phyloP scores from a whole-genome alignment of 768 basidiomycete species.

The Rubroboletus satanas region DNA sequence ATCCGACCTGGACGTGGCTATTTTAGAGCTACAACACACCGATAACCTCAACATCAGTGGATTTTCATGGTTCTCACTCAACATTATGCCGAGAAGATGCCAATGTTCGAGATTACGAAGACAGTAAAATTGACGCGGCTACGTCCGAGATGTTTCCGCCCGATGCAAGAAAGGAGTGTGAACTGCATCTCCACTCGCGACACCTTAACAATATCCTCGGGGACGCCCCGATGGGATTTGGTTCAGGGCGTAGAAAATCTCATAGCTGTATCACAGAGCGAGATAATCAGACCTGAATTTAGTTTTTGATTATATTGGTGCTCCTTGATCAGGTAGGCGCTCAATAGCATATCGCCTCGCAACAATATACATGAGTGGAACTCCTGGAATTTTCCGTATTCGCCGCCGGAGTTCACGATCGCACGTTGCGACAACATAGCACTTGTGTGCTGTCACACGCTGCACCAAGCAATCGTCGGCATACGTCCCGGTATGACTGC shows the following conservation, averaged over 20 bases:
- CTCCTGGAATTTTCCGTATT: constrained; percentile 88
- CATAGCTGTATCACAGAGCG: neutral
- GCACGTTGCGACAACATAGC: constrained; percentile 96
- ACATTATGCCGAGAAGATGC: neutral
- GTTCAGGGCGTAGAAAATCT: neutral
- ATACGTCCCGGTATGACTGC: constrained; percentile 94
- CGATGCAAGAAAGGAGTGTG: neutral
- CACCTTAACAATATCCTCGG: neutral
- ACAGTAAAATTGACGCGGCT: neutral
- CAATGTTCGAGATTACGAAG: neutral
- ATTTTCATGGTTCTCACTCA: neutral
- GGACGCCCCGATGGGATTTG: neutral
- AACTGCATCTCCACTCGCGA: neutral
- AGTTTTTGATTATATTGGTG: constrained; percentile 45
- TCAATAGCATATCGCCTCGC: constrained; percentile 91
- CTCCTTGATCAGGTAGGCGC: constrained; percentile 89
- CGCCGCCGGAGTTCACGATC: constrained; percentile 91
- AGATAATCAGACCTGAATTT: neutral
- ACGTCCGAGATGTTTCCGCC: neutral
- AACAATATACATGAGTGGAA: constrained; percentile 97
- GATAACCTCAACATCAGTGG: neutral
- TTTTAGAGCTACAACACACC: neutral
- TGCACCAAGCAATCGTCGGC: constrained; percentile 98
- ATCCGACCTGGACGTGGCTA: neutral
- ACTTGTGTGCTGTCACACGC: constrained; percentile 90